A percentile compares a stretch with the other conserved stretches of the same genome.
These are phyloP conservation scores for Candida succiphila DNA, from an alignment of 805 yeast genomes.

Conservation along the genomic window DNA sequence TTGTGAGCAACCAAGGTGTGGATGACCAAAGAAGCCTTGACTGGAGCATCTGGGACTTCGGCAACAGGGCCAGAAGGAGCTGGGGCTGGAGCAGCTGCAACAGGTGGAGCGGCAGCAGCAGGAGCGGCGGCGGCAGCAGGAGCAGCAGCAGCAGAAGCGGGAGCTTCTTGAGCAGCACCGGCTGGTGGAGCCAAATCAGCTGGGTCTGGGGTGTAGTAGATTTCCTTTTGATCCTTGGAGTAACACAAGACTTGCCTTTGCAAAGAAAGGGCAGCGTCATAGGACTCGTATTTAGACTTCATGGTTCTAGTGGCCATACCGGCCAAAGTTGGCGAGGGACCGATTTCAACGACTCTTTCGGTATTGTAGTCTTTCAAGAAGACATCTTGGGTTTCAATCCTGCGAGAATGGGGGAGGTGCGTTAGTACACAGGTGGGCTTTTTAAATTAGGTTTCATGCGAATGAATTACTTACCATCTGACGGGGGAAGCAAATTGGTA, in stretches of 20 bases:
- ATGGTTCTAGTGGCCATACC: conserved; percentile 98
- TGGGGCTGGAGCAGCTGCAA: conserved; percentile 56
- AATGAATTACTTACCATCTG: conserved; percentile 68
- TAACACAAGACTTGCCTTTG: conserved; percentile 93
- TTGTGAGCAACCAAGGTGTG: conserved; percentile 93
- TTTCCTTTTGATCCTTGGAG: conserved; percentile 92
- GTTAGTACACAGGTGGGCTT: conserved; percentile 5
- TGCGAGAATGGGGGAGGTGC: no score
- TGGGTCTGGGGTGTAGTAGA: conserved; percentile 87
- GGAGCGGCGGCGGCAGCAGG: conserved; percentile 26
- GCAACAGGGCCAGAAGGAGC: conserved; percentile 76
- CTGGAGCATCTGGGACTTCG: conserved; percentile 82
- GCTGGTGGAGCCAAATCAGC: conserved; percentile 34
- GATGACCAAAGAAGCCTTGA: conserved; percentile 69
- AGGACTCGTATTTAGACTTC: conserved; percentile 90
- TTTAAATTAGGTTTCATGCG: background rate
- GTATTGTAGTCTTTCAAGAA: conserved; percentile 89
- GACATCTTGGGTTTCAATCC: conserved; percentile 97
- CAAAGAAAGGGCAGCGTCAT: conserved; percentile 92
- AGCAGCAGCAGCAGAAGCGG: conserved; percentile 20
- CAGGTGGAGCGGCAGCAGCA: conserved; percentile 42
- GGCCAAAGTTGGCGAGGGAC: conserved; percentile 97
- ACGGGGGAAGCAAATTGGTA: conserved; percentile 99
- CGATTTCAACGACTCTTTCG: conserved; percentile 96
- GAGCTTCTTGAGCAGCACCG: conserved; percentile 22